phyloP scores from a whole-genome alignment of 2,329 filamentous ascomycete genomes.

The Aureobasidium namibiae region DNA sequence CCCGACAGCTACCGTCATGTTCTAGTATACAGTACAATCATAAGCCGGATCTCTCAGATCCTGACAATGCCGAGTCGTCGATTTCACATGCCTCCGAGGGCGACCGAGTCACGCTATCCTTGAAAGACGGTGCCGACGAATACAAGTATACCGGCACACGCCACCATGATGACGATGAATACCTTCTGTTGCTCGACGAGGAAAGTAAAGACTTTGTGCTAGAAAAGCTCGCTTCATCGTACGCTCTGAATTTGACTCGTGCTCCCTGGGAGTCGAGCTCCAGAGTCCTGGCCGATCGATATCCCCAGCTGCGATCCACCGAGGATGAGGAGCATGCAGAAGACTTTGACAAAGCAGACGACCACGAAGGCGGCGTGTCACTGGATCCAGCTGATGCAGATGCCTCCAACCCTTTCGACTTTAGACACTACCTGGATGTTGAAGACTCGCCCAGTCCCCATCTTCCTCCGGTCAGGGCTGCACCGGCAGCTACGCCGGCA shows the following conservation, averaged over 20 bases:
- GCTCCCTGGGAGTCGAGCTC: slow-evolving; percentile 58
- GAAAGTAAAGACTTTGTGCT: slow-evolving; percentile 68
- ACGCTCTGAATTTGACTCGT: slow-evolving; percentile 77
- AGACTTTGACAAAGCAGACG: slow-evolving; percentile 16
- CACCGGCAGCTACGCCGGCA: slow-evolving; percentile 19
- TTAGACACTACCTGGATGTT: slow-evolving; percentile 36
- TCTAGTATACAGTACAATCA: slow-evolving; percentile 34
- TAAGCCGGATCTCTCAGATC: slow-evolving; percentile 31
- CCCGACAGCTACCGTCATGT: slow-evolving; percentile 3
- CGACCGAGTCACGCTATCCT: slow-evolving; percentile 13
- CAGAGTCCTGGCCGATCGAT: slow-evolving; percentile 56
- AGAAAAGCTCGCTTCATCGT: slow-evolving; percentile 70
- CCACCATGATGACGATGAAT: slow-evolving; percentile 55
- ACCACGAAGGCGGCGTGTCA: slow-evolving; percentile 23
- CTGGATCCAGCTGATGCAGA: slow-evolving; percentile 29
- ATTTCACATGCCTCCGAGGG: slow-evolving; percentile 14
- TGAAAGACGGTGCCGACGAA: slow-evolving; percentile 24
- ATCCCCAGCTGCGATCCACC: slow-evolving; percentile 44
- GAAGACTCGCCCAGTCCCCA: slow-evolving; percentile 21
- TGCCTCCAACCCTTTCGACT: slow-evolving; percentile 40
- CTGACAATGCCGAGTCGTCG: slow-evolving; percentile 22
- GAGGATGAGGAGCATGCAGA: slow-evolving; percentile 20
- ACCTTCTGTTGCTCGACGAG: slow-evolving; percentile 74
- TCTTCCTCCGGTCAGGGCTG: slow-evolving; percentile 15
- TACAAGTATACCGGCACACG: slow-evolving; percentile 34